These are phyloP conservation scores for Mycena kentingensis DNA, from an alignment of 768 basidiomycete species.

Conservation along the genomic window DNA sequence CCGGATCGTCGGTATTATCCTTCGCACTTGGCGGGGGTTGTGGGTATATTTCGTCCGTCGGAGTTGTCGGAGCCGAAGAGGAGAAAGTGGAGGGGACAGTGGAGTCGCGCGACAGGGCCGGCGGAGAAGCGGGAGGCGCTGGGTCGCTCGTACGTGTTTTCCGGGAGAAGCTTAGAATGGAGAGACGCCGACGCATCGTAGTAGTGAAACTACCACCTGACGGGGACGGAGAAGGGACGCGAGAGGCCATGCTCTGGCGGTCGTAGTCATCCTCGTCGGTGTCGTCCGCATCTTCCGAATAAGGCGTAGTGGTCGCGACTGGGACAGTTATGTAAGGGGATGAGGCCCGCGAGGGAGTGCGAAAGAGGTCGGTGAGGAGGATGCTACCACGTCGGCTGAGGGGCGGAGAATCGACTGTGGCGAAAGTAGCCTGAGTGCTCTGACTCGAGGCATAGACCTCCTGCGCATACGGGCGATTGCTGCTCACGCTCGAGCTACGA, in stretches of 20 bases:
- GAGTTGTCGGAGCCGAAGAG: slow-evolving; percentile 39
- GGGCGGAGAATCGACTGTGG: slow-evolving; percentile 33
- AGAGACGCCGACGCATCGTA: slow-evolving; percentile 33
- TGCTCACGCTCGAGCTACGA: slow-evolving; percentile 32
- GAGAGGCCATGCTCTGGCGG: slow-evolving; percentile 14
- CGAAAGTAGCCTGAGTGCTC: slow-evolving; percentile 30
- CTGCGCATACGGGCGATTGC: slow-evolving; percentile 40
- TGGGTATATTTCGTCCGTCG: slow-evolving; percentile 27
- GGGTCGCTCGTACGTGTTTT: slow-evolving; percentile 23
- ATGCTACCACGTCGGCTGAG: slow-evolving; percentile 42
- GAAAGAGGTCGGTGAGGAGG: slow-evolving; percentile 42
- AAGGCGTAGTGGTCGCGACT: slow-evolving; percentile 25
- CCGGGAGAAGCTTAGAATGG: slow-evolving; percentile 38
- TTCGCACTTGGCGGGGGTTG: slow-evolving; percentile 23
- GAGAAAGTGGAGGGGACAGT: slow-evolving; percentile 27
- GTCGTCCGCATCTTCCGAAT: slow-evolving; percentile 18
- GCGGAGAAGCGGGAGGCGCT: slow-evolving; percentile 10
- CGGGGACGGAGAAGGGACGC: slow-evolving; percentile 21
- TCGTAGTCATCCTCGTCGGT: slow-evolving; percentile 17
- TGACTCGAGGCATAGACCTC: slow-evolving; percentile 34
- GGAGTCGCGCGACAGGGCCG: slow-evolving; percentile 27
- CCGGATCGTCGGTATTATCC: slow-evolving; percentile 22
- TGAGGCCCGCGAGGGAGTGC: slow-evolving; percentile 26
- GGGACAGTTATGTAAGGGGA: too few relatives aligned
- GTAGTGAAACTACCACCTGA: slow-evolving; percentile 24